phyloP scores from a whole-genome alignment of 306 rosid species.

The Corylus avellana region DNA sequence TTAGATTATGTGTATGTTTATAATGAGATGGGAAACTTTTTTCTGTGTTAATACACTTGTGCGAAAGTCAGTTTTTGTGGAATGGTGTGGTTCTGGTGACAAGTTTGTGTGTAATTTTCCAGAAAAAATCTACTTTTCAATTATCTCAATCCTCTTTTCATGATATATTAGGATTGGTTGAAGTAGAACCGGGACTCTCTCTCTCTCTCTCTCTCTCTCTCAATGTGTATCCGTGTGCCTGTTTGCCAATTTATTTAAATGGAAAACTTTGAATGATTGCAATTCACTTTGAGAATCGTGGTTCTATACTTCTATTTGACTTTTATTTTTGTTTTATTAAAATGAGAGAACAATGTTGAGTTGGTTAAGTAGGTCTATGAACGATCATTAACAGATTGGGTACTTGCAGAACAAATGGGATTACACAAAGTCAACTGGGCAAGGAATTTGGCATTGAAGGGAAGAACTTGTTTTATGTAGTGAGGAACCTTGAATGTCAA shows the following conservation, averaged over 20 bases:
- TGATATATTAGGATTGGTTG: background rate
- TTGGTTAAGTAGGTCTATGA: constrained; percentile 12
- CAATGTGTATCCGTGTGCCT: background rate
- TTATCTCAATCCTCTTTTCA: background rate
- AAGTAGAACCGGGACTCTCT: background rate
- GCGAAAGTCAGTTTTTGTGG: background rate
- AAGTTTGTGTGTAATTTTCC: background rate
- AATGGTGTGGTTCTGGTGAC: background rate
- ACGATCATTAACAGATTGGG: background rate
- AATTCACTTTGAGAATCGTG: constrained; percentile 1
- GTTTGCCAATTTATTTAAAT: background rate
- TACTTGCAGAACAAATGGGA: constrained; percentile 54
- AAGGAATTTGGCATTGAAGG: constrained; percentile 64
- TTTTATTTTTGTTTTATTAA: background rate
- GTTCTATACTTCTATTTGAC: background rate
- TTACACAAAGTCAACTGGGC: constrained; percentile 73
- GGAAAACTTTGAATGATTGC: background rate
- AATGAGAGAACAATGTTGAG: background rate
- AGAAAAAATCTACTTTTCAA: background rate
- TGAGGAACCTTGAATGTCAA: constrained; percentile 75
- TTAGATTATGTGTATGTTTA: background rate
- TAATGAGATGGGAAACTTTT: background rate
- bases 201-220: background rate
- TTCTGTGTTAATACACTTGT: background rate
- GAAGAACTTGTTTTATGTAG: constrained; percentile 62